phyloP scores from a whole-genome alignment of 495 filamentous ascomycete species.

The Penicillium psychrofluorescens region DNA sequence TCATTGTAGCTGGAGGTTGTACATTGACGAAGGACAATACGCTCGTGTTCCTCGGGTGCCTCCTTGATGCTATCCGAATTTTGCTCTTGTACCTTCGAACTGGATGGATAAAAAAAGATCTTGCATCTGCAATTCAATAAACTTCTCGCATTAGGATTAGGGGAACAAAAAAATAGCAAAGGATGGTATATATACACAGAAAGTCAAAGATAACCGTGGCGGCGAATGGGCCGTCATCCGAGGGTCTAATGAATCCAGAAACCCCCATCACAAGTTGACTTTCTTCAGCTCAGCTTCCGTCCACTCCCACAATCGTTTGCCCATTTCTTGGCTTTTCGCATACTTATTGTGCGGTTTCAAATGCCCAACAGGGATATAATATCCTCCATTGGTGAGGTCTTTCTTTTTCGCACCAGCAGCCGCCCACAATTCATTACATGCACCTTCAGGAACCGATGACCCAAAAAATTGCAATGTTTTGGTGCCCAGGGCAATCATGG shows the following conservation, averaged over 20 bases:
- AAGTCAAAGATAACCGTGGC: too few species aligned
- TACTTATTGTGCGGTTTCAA: constrained; percentile 17
- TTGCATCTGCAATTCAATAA: too few species aligned
- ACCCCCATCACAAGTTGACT: constrained; percentile 1
- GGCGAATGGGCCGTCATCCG: too few species aligned
- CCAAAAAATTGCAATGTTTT: constrained; percentile 9
- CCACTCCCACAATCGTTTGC: constrained; percentile 35
- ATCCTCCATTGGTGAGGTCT: constrained; percentile 23
- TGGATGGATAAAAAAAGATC: too few species aligned
- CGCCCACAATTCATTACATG: constrained; percentile 35
- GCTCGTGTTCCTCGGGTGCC: too few species aligned
- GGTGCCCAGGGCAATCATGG: constrained; percentile 3
- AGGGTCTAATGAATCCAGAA: too few species aligned
- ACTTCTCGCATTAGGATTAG: too few species aligned
- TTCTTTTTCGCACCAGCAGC: constrained; percentile 25
- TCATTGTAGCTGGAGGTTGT: too few species aligned
- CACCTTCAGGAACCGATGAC: constrained; percentile 21
- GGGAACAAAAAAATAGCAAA: too few species aligned
- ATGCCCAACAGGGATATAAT: constrained; percentile 33
- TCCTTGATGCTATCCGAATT: neutral
- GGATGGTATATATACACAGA: too few species aligned
- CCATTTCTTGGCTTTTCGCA: constrained; percentile 19
- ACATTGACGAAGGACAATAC: too few species aligned
- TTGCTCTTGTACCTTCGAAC: too few species aligned
- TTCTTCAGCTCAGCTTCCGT: constrained; percentile 29